These are phyloP conservation scores for Ophiostoma quercus DNA, from an alignment of 2,329 filamentous ascomycete genomes.

Conservation along the genomic window DNA sequence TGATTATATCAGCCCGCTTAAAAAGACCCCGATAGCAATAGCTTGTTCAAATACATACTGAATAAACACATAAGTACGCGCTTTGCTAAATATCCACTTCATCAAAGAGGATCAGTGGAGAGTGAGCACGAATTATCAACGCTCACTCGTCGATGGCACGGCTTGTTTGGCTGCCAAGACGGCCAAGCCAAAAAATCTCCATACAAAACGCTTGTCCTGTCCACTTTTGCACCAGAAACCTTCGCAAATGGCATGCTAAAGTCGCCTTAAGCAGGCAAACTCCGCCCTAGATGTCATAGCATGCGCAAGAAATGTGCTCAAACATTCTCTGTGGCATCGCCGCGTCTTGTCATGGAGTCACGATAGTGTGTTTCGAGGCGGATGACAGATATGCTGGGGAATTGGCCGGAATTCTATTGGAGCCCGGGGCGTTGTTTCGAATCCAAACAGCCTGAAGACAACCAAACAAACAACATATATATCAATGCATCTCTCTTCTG, in stretches of 20 bases:
- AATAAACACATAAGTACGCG: not conserved
- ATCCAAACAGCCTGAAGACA: not conserved
- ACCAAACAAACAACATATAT: not conserved
- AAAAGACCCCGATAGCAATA: not conserved
- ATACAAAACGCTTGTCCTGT: not conserved
- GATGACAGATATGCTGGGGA: not conserved
- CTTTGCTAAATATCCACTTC: constrained; percentile 10
- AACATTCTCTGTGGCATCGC: constrained; percentile 16
- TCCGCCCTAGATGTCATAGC: not conserved
- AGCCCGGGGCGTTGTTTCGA: not conserved
- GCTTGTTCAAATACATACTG: not conserved
- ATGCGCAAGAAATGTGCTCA: constrained; percentile 15
- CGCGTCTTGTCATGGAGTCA: not conserved
- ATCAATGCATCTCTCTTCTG: not conserved
- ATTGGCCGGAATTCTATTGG: not conserved
- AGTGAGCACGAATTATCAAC: not conserved
- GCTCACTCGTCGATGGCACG: not conserved
- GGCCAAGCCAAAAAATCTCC: not conserved
- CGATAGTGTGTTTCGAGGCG: constrained; percentile 5
- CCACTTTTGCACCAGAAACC: constrained; percentile 8
- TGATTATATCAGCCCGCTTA: not conserved
- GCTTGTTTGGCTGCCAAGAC: not conserved
- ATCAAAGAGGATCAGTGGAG: not conserved
- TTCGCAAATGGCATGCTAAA: constrained; percentile 13
- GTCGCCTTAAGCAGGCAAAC: not conserved